Conservation (phyloP, 176 grass and related monocot genomes). For the Saccharum officinarum region DNA sequence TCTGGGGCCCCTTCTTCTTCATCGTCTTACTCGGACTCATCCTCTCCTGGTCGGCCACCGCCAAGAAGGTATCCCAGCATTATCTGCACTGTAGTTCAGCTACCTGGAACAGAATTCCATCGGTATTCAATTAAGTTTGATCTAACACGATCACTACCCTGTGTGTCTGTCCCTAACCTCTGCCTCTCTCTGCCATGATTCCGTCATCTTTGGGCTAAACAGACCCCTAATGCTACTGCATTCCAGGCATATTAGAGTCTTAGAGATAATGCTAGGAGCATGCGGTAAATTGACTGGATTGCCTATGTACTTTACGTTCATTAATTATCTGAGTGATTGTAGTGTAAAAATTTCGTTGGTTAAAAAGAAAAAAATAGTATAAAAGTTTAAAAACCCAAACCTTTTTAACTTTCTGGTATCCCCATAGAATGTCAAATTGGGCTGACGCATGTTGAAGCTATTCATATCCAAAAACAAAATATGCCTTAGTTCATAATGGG, state of each 20-base stretch:
- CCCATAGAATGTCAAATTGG: not conserved
- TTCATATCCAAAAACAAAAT: not conserved
- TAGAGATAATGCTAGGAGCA: not conserved
- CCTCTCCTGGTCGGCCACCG: constrained; percentile 87
- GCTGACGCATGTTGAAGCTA: not conserved
- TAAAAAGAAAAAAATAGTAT: too few relatives aligned
- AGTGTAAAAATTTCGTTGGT: not conserved
- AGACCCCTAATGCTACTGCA: not conserved
- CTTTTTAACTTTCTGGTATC: not conserved
- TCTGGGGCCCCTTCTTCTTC: constrained; percentile 99
- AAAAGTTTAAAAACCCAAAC: too few relatives aligned
- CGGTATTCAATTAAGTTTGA: not conserved
- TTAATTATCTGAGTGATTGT: not conserved
- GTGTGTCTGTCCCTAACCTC: not conserved
- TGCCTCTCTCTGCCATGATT: not conserved
- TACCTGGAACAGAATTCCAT: not conserved
- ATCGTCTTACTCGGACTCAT: constrained; percentile 83
- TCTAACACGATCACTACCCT: not conserved
- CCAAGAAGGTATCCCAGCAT: constrained; percentile 57
- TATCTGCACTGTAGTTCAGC: too few relatives aligned
- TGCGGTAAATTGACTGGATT: not conserved
- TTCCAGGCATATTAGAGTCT: not conserved
- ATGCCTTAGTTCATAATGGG: not conserved
- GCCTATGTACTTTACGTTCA: not conserved
- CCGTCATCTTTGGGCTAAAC: not conserved